phyloP scores from a whole-genome alignment of 2,329 filamentous ascomycete genomes.

The Tolypocladium tropicale region DNA sequence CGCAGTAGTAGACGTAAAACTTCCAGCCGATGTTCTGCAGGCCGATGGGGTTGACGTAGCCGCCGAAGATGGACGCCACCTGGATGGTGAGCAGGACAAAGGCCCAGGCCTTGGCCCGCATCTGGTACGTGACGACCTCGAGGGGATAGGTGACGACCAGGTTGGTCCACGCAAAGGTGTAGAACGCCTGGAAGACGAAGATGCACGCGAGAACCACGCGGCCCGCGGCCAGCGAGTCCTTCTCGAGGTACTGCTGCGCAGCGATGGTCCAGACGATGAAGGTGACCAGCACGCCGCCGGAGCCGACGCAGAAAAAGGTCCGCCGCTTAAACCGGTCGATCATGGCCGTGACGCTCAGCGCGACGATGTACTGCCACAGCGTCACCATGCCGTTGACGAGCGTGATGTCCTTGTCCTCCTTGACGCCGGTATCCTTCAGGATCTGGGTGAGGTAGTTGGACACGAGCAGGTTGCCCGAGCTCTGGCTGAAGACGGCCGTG shows the following conservation, averaged over 20 bases:
- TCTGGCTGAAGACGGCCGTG: constrained; percentile 29
- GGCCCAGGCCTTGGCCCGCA: constrained; percentile 30
- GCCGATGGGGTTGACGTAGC: constrained; percentile 28
- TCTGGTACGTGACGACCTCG: constrained; percentile 29
- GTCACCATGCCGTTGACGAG: constrained; percentile 31
- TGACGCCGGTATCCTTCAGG: constrained; percentile 27
- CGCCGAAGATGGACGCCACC: constrained; percentile 24
- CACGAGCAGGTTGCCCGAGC: constrained; percentile 28
- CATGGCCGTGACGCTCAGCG: constrained; percentile 23
- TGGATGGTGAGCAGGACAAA: constrained; percentile 30
- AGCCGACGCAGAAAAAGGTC: constrained; percentile 27
- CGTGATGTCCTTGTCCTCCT: constrained; percentile 25
- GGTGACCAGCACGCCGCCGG: constrained; percentile 25
- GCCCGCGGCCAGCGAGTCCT: constrained; percentile 17
- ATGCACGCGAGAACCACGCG: constrained; percentile 29
- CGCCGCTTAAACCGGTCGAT: constrained; percentile 26
- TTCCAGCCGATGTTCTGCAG: constrained; percentile 27
- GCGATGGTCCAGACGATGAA: constrained; percentile 30
- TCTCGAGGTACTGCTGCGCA: constrained; percentile 25
- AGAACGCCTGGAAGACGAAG: constrained; percentile 30
- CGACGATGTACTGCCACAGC: constrained; percentile 31
- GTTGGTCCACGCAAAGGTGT: constrained; percentile 32
- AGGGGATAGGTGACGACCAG: constrained; percentile 31
- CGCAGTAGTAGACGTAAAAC: constrained; percentile 30
- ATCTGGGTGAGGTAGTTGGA: constrained; percentile 30